Percentiles rank a stretch among this genome's conserved stretches.
Conservation (phyloP, 192 early-diverging fungal genomes). For the Umbelopsis vinacea region DNA sequence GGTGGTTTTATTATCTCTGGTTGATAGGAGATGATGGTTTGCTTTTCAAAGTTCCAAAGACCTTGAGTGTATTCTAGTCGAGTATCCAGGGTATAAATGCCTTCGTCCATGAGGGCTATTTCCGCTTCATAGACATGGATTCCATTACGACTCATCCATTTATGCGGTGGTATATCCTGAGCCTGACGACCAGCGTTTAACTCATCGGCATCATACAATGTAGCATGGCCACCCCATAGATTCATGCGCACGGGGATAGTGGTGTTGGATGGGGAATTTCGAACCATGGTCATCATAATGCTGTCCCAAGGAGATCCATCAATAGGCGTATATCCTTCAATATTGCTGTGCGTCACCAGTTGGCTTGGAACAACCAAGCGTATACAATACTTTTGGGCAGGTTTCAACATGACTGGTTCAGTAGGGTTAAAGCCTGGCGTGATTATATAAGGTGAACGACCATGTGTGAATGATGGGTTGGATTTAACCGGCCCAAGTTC, state of each 20-base stretch:
- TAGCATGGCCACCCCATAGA: background rate
- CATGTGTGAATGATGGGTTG: background rate
- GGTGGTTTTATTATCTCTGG: slow-evolving; percentile 27
- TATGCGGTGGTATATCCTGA: background rate
- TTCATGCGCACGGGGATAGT: background rate
- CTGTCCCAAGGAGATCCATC: slow-evolving; percentile 15
- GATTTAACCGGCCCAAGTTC: background rate
- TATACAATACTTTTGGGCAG: background rate
- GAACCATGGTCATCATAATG: slow-evolving; percentile 9
- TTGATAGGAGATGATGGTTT: slow-evolving; percentile 36
- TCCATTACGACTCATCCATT: slow-evolving; percentile 28
- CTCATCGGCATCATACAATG: slow-evolving; percentile 2
- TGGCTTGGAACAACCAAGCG: background rate
- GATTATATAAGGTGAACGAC: background rate
- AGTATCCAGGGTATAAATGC: slow-evolving; percentile 38
- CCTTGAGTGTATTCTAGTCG: slow-evolving; percentile 50
- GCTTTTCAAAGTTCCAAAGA: slow-evolving; percentile 53
- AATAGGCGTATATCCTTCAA: background rate
- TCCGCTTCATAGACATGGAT: slow-evolving; percentile 56
- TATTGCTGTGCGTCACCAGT: background rate
- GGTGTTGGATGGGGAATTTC: background rate
- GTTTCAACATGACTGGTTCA: slow-evolving; percentile 6
- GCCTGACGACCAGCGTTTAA: slow-evolving; percentile 1
- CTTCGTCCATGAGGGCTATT: slow-evolving; percentile 44
- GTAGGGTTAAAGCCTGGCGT: background rate